These are phyloP conservation scores for Talinum fruticosum DNA, from an alignment of 148 eudicot genomes.

Conservation along the genomic window DNA sequence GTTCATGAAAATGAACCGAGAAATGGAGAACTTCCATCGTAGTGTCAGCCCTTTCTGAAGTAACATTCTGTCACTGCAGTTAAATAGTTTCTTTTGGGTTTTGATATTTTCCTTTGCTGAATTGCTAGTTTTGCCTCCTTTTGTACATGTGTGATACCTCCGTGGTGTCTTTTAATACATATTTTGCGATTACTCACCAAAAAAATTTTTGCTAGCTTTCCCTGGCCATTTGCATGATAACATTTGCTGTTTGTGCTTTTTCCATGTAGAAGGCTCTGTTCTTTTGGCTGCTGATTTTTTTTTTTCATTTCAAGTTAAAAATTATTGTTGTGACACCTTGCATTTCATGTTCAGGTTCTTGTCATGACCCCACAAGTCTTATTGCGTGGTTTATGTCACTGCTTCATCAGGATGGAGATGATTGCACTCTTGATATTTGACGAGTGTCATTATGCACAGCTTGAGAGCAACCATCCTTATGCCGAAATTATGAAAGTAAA, in stretches of 20 bases:
- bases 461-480: constrained; percentile 88
- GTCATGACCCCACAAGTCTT: constrained; percentile 92
- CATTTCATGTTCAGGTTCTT: constrained; percentile 52
- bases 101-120: neutral
- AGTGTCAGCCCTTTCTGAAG: neutral
- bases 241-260: constrained; percentile 1
- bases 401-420: constrained; percentile 78
- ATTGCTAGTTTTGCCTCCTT: no score
- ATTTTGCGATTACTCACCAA: no score
- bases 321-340: neutral
- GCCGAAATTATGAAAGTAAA: constrained; percentile 96
- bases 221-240: neutral
- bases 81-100: neutral
- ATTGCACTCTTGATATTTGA: constrained; percentile 91
- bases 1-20: neutral
- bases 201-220: constrained; percentile 1
- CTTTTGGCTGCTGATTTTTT: neutral
- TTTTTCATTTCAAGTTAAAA: neutral
- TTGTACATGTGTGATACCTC: no score
- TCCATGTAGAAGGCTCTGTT: neutral
- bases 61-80: neutral
- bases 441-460: constrained; percentile 96
- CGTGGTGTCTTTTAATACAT: no score
- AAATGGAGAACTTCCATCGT: neutral
- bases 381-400: constrained; percentile 57